Base-by-base conservation (phyloP, 495 filamentous ascomycete species). In the Lindgomyces ingoldianus region DNA sequence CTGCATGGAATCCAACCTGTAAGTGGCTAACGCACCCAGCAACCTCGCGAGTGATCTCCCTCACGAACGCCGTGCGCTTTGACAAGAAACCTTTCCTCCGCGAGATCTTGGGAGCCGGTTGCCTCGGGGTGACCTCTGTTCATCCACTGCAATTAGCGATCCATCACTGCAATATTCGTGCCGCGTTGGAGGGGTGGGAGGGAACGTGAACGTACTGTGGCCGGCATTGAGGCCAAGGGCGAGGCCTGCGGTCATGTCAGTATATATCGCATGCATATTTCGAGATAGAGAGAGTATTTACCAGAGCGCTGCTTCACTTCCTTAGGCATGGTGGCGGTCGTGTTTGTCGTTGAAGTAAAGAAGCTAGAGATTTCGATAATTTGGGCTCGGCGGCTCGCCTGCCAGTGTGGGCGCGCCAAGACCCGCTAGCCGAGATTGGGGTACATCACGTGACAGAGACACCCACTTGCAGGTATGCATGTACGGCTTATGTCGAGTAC, bases 11-110 rank as follows among this genome's bases (percentile, higher is more conserved):
- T 8, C 18, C 6, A 48, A 27, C 41, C 30, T 56, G 50, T 50
- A 44, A 63, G 45, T 42, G 21, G 53, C 24, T 36, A 57, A 55
- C 84, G 54, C 87, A 91, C 89, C 89, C 89, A 75, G 89, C 81
- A 74, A 97, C 94, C 82, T 98, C 94, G 84, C 91, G 93, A 74
- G 96, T 90, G 76, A 98, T 89, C 74, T 94, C 89, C 70, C 90
- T 83, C 66, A 96, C 93, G 81, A 98, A 97, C 65, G 87, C 85
- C 68, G 94, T 98, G 67, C 90, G 84, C 85, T 91, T 93, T 80
- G 90, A 93, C 75, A 93, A 82, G 76, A 91, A 86, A 69, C 94
- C 94, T 83, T 96, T 96, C 77, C 85, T 89, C 65, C 89, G 85
- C 74, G 90, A 94, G 75, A 96, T 87, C 71, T 89, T 85, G 75